Base-by-base conservation (phyloP, 371 early-diverging fungal genomes). In the Mortierella sp. region DNA sequence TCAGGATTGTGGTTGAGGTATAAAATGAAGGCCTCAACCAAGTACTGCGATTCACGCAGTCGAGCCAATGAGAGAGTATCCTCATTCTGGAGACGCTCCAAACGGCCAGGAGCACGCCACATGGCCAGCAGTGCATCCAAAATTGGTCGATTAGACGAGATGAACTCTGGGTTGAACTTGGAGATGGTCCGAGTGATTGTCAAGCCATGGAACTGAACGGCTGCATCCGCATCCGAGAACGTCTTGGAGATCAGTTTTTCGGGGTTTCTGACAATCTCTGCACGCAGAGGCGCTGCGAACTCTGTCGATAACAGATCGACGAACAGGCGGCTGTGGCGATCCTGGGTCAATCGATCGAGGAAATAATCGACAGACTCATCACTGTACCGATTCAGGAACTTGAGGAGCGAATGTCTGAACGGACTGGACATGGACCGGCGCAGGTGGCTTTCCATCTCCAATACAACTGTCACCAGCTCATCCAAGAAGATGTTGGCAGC, bases 401-500 rank as follows among this genome's bases (percentile, higher is more conserved):
- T 90, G 78, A 96, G 88, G 46, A 99, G 81, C 19, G 97, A 95
- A 6, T 85, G 79, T 32, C 99, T 83, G 85, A 99, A 99, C 0
- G 99, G 99, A 58, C 95, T 95, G 1, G 97, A 94, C 47, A 86
- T 72, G 11, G 89, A 86, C 26, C 99, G 89, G 14, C 93, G 86
- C 44, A 98, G 64, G 34, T 89, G 85, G 7, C 81, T 64, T 63
- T 99, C 99, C 82, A 99, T 84, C 19, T 92, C 89, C 9, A 98
- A 60, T 0, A 97, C 94, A 7, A 86, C 87, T 0, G 89, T 86
- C 24, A 99, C 92, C 32, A 98, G 79, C 26, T 97, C 94, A 39
- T 94, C 92, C 85, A 99, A 72, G 64, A 98, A 97, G 17, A 95
- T 87, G 69, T 92, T 92, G 12, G 99, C 99, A 0, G 95, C 86